Evolutionary conservation across 805 yeast species (phyloP).

Genomic region (Barnettozyma wickerhamii): DNA sequence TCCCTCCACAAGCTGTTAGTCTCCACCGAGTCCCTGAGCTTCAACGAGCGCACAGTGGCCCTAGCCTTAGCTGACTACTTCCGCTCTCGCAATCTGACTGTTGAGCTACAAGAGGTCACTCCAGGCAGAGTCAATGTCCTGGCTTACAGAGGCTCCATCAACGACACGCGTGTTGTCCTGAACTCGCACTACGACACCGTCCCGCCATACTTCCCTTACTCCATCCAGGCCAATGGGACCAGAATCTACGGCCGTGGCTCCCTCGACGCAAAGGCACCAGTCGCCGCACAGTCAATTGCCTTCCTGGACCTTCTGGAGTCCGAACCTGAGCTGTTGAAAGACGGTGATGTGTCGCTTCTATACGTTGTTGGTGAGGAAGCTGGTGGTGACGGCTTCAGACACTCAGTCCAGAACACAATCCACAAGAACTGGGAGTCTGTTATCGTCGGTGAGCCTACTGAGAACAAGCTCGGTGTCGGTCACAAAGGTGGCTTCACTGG

Average conservation of each 20-base stretch:
- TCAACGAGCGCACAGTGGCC: conserved; percentile 9
- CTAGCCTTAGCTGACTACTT: conserved; percentile 3
- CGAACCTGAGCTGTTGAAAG: conserved; percentile 29
- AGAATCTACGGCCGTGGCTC: conserved; percentile 60
- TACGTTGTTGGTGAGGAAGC: conserved; percentile 65
- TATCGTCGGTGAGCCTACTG: conserved; percentile 71
- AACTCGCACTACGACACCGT: conserved; percentile 68
- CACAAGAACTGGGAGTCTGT: conserved; percentile 51
- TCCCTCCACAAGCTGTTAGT: conserved; percentile 12
- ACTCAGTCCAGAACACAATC: conserved; percentile 33
- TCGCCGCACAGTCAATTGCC: conserved; percentile 54
- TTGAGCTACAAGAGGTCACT: conserved; percentile 37
- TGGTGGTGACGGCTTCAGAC: conserved; percentile 53
- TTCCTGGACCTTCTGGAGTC: conserved; percentile 36
- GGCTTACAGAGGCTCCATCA: conserved; percentile 45
- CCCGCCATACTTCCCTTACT: conserved; percentile 54
- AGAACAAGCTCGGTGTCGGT: conserved; percentile 58
- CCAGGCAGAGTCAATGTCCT: conserved; percentile 43
- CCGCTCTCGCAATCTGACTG: conserved; percentile 29
- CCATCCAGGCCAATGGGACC: conserved; percentile 35
- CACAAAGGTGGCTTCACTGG: conserved; percentile 53
- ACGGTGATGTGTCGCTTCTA: conserved; percentile 52
- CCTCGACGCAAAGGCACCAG: conserved; percentile 61
- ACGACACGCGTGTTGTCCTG: conserved; percentile 43
- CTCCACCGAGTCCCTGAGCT: conserved; percentile 11